Percentiles rank a stretch among this genome's conserved stretches.
Evolutionary conservation across 805 yeast species (phyloP).

Genomic region (Spathaspora gorwiae): DNA sequence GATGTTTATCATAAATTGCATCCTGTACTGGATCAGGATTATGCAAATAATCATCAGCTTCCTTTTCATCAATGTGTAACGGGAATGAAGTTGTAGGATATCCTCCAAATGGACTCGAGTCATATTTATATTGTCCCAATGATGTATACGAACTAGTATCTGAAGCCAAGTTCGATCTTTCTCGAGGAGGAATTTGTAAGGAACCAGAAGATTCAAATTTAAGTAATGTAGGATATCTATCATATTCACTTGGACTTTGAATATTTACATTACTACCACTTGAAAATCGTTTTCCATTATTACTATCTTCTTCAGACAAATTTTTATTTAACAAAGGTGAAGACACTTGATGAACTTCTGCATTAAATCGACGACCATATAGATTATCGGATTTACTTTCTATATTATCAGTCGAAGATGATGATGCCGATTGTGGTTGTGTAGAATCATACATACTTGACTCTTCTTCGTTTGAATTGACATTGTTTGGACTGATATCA

Average conservation of each 20-base stretch:
- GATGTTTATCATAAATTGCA: slow-evolving; percentile 72
- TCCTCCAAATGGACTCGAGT: slow-evolving; percentile 93
- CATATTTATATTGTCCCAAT: slow-evolving; percentile 20
- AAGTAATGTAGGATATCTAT: slow-evolving; percentile 60
- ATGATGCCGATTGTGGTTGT: neutral
- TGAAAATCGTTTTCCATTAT: neutral
- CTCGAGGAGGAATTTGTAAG: neutral
- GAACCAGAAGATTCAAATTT: neutral
- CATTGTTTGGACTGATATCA: neutral
- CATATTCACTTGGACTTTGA: slow-evolving; percentile 50
- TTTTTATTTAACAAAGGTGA: neutral
- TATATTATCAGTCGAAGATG: neutral
- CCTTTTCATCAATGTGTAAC: slow-evolving; percentile 84
- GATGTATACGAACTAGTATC: neutral
- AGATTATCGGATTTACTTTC: neutral
- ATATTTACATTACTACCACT: slow-evolving; percentile 10
- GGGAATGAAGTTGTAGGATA: slow-evolving; percentile 94
- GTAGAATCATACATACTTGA: neutral
- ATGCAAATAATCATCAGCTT: slow-evolving; percentile 90
- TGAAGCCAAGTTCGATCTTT: neutral
- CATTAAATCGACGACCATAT: neutral
- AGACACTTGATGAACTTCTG: neutral
- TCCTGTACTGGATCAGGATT: slow-evolving; percentile 95
- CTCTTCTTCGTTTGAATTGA: neutral
- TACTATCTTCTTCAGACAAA: neutral